Conservation (phyloP, 768 basidiomycete species). For the Peribolospora baueri region DNA sequence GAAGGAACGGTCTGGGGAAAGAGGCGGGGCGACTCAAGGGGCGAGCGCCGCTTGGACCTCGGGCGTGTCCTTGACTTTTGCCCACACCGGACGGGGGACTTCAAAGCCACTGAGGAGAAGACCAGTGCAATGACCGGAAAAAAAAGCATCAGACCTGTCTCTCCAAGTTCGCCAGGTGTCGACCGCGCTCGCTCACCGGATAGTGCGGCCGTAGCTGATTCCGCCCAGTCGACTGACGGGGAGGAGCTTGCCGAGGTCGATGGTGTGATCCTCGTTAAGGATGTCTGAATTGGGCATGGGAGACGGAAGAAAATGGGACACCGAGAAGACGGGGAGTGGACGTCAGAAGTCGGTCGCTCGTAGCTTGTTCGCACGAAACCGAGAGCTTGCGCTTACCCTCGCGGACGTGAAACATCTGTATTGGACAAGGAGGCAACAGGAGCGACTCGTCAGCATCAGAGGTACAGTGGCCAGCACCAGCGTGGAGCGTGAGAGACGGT, state of each 20-base stretch:
- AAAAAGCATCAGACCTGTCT: background rate
- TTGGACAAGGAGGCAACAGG: too few species aligned
- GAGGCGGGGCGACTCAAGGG: too few species aligned
- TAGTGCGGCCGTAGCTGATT: conserved; percentile 28
- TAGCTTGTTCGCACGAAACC: too few species aligned
- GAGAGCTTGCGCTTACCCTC: background rate
- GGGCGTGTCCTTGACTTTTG: conserved; percentile 19
- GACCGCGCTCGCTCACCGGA: conserved; percentile 13
- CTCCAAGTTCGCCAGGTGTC: background rate
- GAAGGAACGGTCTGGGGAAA: too few species aligned
- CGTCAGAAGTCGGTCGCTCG: too few species aligned
- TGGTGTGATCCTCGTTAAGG: background rate
- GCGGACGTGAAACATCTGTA: conserved; percentile 16
- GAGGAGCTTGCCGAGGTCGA: conserved; percentile 12
- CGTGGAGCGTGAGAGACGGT: too few species aligned
- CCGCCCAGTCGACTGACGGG: conserved; percentile 30
- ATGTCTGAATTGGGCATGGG: background rate
- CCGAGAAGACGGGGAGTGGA: too few species aligned
- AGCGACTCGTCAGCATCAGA: too few species aligned
- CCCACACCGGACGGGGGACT: conserved; percentile 25
- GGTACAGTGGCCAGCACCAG: too few species aligned
- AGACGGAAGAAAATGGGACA: too few species aligned
- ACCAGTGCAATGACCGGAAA: background rate
- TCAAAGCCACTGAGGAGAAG: conserved; percentile 5
- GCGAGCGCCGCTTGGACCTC: conserved; percentile 5